Evolutionary conservation across 805 yeast species (phyloP).

Genomic region (Metschnikowia koreensis): DNA sequence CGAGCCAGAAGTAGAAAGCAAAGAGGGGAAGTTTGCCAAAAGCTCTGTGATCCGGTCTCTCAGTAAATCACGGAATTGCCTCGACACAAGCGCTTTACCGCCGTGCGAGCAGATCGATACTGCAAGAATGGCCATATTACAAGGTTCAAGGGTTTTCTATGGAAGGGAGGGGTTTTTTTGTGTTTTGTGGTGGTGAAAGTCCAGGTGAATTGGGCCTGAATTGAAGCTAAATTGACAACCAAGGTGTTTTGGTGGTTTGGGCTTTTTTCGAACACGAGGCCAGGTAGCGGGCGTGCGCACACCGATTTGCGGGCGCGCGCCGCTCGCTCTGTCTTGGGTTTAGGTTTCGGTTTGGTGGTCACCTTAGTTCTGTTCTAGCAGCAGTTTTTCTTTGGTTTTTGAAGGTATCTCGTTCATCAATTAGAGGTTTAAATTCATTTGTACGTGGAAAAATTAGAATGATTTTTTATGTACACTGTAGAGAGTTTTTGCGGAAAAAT

Average conservation of each 20-base stretch:
- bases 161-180: background rate
- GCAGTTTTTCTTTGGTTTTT: no score
- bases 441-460: no score
- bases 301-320: background rate
- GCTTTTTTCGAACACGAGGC: background rate
- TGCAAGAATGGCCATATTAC: conserved; percentile 73
- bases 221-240: background rate
- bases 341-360: no score
- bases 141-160: conserved; percentile 2
- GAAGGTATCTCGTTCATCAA: no score
- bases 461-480: no score
- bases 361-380: no score
- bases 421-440: no score
- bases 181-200: background rate
- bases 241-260: background rate
- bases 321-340: no score
- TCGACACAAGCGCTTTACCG: conserved; percentile 87
- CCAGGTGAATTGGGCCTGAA: background rate
- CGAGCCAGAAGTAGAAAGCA: conserved; percentile 63
- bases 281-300: background rate
- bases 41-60: conserved; percentile 84
- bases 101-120: conserved; percentile 92
- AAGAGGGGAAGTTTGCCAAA: conserved; percentile 78
- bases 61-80: conserved; percentile 85
- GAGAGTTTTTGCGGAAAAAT: no score